Percentiles rank a stretch among this genome's conserved stretches.
phyloP scores from a whole-genome alignment of 1,284 basidiomycete genomes.

The Cryptococcus sp. region DNA sequence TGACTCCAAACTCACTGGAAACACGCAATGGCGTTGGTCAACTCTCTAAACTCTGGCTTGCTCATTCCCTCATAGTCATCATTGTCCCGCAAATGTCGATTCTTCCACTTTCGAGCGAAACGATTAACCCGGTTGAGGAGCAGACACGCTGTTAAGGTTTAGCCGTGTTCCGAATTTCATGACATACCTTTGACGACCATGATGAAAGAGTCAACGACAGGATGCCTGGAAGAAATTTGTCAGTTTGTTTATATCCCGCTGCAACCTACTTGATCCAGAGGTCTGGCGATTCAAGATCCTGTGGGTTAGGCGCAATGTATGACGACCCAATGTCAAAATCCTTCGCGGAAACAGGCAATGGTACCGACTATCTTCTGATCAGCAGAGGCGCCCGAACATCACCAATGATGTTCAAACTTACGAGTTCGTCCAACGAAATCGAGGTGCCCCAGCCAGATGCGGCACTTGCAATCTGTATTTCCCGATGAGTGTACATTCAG shows the following conservation, averaged over 20 bases:
- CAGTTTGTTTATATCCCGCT: background rate
- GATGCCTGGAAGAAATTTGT: constrained; percentile 29
- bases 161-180: constrained; percentile 3
- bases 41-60: constrained; percentile 47
- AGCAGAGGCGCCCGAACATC: background rate
- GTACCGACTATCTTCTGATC: constrained; percentile 26
- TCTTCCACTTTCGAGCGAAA: constrained; percentile 49
- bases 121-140: constrained; percentile 40
- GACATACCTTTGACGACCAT: constrained; percentile 35
- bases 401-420: constrained; percentile 12
- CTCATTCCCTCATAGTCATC: constrained; percentile 49
- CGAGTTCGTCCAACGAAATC: constrained; percentile 49
- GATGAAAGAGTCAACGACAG: constrained; percentile 47
- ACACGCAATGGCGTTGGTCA: constrained; percentile 47
- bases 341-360: constrained; percentile 40
- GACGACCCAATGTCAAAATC: constrained; percentile 35
- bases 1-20: constrained; percentile 35
- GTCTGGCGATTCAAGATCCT: constrained; percentile 49
- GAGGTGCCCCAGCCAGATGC: constrained; percentile 51
- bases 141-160: constrained; percentile 26
- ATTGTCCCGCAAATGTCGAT: constrained; percentile 41
- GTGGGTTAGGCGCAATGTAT: constrained; percentile 46
- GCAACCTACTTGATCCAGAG: constrained; percentile 39
- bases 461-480: constrained; percentile 32
- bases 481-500: background rate